These are phyloP conservation scores for Ammopiptanthus mongolicus DNA, from an alignment of 306 rosid species.

Conservation along the genomic window DNA sequence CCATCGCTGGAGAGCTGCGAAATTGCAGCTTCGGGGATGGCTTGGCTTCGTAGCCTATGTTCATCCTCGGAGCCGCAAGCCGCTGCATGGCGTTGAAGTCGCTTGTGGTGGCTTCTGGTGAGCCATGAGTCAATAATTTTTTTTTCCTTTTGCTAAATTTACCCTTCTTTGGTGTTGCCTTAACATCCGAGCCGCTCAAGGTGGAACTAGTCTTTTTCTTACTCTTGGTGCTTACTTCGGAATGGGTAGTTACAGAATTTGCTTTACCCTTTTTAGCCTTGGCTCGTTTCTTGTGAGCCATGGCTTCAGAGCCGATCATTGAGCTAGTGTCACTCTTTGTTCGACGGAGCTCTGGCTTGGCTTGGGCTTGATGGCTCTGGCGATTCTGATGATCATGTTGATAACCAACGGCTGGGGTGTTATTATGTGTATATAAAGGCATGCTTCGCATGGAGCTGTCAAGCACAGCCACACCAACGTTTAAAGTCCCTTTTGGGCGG, in stretches of 20 bases:
- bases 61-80: background rate
- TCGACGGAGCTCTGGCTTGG: slow-evolving; percentile 44
- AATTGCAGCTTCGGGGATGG: slow-evolving; percentile 14
- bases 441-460: slow-evolving; percentile 91
- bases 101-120: background rate
- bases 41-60: slow-evolving; percentile 15
- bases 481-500: slow-evolving; percentile 79
- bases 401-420: slow-evolving; percentile 47
- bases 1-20: background rate
- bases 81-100: background rate
- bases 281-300: slow-evolving; percentile 25
- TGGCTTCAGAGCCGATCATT: slow-evolving; percentile 46
- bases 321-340: slow-evolving; percentile 79
- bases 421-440: slow-evolving; percentile 68
- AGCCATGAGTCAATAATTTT: background rate
- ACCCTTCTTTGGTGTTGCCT: background rate
- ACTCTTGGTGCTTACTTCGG: slow-evolving; percentile 24
- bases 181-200: slow-evolving; percentile 32
- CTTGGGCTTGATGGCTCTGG: background rate
- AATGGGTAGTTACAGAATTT: slow-evolving; percentile 31
- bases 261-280: slow-evolving; percentile 30
- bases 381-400: slow-evolving; percentile 24
- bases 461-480: slow-evolving; percentile 68
- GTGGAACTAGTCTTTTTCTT: slow-evolving; percentile 32
- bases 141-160: background rate